phyloP scores from a whole-genome alignment of 2,329 filamentous ascomycete species.

The Fusarium guadeloupense region DNA sequence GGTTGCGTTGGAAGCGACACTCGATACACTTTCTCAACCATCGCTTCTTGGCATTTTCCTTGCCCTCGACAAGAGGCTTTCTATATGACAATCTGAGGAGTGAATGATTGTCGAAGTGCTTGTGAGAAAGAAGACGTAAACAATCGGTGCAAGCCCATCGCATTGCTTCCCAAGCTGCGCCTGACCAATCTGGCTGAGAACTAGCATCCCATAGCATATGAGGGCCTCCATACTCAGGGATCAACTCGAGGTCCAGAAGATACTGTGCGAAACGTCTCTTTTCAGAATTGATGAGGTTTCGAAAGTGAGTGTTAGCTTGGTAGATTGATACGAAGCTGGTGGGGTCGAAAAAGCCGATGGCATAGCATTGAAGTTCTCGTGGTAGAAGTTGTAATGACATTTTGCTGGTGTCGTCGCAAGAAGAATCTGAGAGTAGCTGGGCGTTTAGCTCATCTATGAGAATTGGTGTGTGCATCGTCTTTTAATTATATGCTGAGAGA shows the following conservation, averaged over 20 bases:
- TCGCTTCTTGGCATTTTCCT: conserved; percentile 7
- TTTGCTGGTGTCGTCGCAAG: background rate
- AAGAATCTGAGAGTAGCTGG: too few relatives aligned
- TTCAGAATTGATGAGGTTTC: conserved; percentile 9
- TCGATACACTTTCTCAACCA: conserved; percentile 16
- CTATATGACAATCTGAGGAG: conserved; percentile 9
- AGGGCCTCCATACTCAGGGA: conserved; percentile 1
- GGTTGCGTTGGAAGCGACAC: conserved; percentile 6
- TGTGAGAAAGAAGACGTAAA: conserved; percentile 19
- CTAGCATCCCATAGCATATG: background rate
- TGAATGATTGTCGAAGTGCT: conserved; percentile 17
- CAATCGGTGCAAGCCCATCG: conserved; percentile 28
- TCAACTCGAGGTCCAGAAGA: conserved; percentile 11
- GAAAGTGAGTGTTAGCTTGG: conserved; percentile 20
- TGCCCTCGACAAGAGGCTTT: conserved; percentile 18
- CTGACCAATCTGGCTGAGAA: background rate
- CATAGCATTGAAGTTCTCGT: conserved; percentile 22
- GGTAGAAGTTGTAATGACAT: conserved; percentile 11
- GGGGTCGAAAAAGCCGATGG: conserved; percentile 29
- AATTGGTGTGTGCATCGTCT: too few relatives aligned
- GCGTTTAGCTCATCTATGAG: too few relatives aligned
- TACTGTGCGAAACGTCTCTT: conserved; percentile 15
- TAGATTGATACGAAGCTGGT: conserved; percentile 21
- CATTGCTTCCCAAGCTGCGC: conserved; percentile 3
- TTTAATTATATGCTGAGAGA: too few relatives aligned